Conservation (phyloP, 371 early-diverging fungal species). For the Mucor lusitanicus region DNA sequence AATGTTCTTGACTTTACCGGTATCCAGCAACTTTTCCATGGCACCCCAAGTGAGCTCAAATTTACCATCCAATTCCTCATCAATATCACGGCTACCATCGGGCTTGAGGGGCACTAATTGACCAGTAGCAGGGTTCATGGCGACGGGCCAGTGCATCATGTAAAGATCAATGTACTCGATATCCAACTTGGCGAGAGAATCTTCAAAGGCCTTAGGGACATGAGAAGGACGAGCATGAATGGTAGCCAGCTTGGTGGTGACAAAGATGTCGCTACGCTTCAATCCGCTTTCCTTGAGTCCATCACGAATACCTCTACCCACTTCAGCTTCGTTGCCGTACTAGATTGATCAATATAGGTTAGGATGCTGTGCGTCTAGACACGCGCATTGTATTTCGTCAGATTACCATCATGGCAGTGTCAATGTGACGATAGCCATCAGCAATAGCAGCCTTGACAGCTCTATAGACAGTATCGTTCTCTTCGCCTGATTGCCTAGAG, state of each 20-base stretch:
- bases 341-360: slow-evolving; percentile 16
- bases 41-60: slow-evolving; percentile 53
- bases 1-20: slow-evolving; percentile 67
- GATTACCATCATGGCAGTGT: slow-evolving; percentile 61
- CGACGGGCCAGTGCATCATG: slow-evolving; percentile 52
- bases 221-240: slow-evolving; percentile 48
- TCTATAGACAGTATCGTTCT: slow-evolving; percentile 36
- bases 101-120: slow-evolving; percentile 28
- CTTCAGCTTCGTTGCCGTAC: slow-evolving; percentile 72
- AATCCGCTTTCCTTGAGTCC: slow-evolving; percentile 51
- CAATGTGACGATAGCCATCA: slow-evolving; percentile 51
- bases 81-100: slow-evolving; percentile 44
- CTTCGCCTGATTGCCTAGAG: slow-evolving; percentile 33
- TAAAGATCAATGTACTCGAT: slow-evolving; percentile 77
- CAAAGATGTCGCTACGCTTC: slow-evolving; percentile 75
- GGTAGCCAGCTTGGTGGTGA: slow-evolving; percentile 89
- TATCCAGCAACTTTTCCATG: slow-evolving; percentile 63
- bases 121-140: slow-evolving; percentile 38
- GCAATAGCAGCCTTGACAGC: slow-evolving; percentile 45
- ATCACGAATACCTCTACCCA: slow-evolving; percentile 64
- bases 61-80: slow-evolving; percentile 23
- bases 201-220: slow-evolving; percentile 51
- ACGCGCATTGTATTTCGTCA: background rate
- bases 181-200: slow-evolving; percentile 54
- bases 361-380: slow-evolving; percentile 14